Conservation (phyloP, 1,284 basidiomycete genomes). For the Leccinum griseonigrum region DNA sequence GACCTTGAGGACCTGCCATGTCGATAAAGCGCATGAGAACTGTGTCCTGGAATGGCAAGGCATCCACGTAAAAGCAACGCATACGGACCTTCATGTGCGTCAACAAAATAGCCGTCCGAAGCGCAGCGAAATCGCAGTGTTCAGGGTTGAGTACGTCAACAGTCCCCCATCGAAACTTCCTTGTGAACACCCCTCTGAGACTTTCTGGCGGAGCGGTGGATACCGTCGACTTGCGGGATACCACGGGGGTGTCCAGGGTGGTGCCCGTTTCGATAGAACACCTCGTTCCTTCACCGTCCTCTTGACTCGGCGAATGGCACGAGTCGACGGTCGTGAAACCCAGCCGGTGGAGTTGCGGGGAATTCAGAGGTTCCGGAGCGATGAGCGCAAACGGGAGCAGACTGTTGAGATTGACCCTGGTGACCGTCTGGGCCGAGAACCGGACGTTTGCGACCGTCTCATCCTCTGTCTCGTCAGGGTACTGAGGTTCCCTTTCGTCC, state of each 20-base stretch:
- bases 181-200: slow-evolving; percentile 66
- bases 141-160: slow-evolving; percentile 79
- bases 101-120: slow-evolving; percentile 74
- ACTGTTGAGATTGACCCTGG: slow-evolving; percentile 51
- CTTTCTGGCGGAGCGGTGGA: slow-evolving; percentile 56
- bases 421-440: slow-evolving; percentile 66
- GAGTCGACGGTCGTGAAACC: slow-evolving; percentile 19
- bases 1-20: slow-evolving; percentile 68
- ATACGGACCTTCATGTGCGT: slow-evolving; percentile 73
- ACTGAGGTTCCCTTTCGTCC: slow-evolving; percentile 46
- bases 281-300: slow-evolving; percentile 16
- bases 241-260: slow-evolving; percentile 19
- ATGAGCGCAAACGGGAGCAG: slow-evolving; percentile 76
- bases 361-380: slow-evolving; percentile 56
- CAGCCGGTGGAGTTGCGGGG: slow-evolving; percentile 35
- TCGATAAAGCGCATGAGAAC: slow-evolving; percentile 15
- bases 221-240: slow-evolving; percentile 41
- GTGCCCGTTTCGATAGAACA: slow-evolving; percentile 20
- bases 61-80: slow-evolving; percentile 13
- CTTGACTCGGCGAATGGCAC: slow-evolving; percentile 10
- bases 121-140: slow-evolving; percentile 80
- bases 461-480: slow-evolving; percentile 56
- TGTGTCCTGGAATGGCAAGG: slow-evolving; percentile 11
- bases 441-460: slow-evolving; percentile 68
- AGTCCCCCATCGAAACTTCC: slow-evolving; percentile 79